Conservation (phyloP, 2,329 filamentous ascomycete species). For the Aspergillus ustus region DNA sequence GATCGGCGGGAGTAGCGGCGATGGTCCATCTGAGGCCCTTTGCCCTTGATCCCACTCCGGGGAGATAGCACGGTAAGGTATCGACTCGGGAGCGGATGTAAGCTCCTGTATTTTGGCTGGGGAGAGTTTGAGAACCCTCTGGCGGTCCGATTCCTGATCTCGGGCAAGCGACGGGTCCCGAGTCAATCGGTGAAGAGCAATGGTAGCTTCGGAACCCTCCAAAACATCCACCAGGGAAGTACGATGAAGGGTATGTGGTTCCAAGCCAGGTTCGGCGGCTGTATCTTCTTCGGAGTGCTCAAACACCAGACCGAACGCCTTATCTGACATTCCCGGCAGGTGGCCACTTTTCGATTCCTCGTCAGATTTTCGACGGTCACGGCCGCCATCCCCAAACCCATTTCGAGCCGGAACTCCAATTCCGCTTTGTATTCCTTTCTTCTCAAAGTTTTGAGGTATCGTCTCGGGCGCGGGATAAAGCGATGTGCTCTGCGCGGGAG, state of each 20-base stretch:
- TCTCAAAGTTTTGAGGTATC: not conserved
- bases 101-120: conserved; percentile 60
- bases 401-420: not conserved
- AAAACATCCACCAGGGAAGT: conserved; percentile 37
- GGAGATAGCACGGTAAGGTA: conserved; percentile 53
- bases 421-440: conserved; percentile 4
- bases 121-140: conserved; percentile 55
- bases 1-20: conserved; percentile 10
- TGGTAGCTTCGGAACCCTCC: conserved; percentile 31
- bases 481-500: conserved; percentile 1
- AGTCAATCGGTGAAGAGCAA: conserved; percentile 29
- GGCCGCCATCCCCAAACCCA: conserved; percentile 4
- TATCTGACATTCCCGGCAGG: conserved; percentile 19
- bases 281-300: conserved; percentile 21
- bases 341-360: conserved; percentile 23
- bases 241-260: conserved; percentile 19
- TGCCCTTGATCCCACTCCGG: conserved; percentile 27
- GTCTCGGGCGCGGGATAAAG: not conserved
- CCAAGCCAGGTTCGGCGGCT: conserved; percentile 5
- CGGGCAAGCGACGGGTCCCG: conserved; percentile 29
- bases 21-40: conserved; percentile 27
- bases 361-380: conserved; percentile 3
- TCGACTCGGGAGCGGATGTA: conserved; percentile 57
- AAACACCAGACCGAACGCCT: conserved; percentile 27
- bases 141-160: conserved; percentile 32